A percentile compares a stretch with the other conserved stretches of the same genome.
phyloP scores from a whole-genome alignment of 2,329 filamentous ascomycete species.

The Myriosclerotinia scirpicola region DNA sequence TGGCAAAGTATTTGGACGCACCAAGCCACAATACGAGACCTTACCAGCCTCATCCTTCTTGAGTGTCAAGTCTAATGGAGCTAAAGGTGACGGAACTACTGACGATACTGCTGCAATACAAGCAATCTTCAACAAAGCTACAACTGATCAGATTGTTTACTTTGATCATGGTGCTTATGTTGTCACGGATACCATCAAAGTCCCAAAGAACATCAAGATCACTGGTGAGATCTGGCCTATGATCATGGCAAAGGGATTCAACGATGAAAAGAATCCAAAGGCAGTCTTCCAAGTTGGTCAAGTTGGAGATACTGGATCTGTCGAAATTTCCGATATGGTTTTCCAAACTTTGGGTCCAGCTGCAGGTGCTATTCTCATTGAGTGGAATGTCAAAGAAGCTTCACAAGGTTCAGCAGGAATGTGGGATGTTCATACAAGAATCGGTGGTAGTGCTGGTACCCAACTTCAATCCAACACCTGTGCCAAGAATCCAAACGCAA shows the following conservation, averaged over 20 bases:
- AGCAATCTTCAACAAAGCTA: conserved; percentile 67
- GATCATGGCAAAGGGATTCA: conserved; percentile 84
- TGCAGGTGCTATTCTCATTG: conserved; percentile 83
- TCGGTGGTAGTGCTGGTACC: conserved; percentile 84
- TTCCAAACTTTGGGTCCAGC: conserved; percentile 78
- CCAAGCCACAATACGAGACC: conserved; percentile 83
- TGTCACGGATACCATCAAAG: conserved; percentile 66
- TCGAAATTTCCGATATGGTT: conserved; percentile 87
- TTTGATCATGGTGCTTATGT: conserved; percentile 70
- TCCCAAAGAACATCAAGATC: conserved; percentile 80
- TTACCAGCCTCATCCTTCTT: conserved; percentile 69
- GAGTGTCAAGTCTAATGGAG: conserved; percentile 78
- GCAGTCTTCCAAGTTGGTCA: conserved; percentile 85
- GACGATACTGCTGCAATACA: conserved; percentile 89
- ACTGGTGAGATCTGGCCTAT: conserved; percentile 90
- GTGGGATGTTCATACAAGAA: conserved; percentile 95
- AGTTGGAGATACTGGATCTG: conserved; percentile 70
- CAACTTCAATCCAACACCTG: conserved; percentile 74
- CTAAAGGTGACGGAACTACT: conserved; percentile 80
- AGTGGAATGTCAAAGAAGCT: conserved; percentile 80
- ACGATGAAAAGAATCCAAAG: conserved; percentile 71
- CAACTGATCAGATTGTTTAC: conserved; percentile 65
- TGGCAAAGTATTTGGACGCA: conserved; percentile 76
- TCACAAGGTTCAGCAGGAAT: conserved; percentile 71
- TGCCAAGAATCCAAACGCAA: conserved; percentile 68